These are phyloP conservation scores for Linnemannia elongata DNA, from an alignment of 192 early-diverging fungal species.

Conservation along the genomic window DNA sequence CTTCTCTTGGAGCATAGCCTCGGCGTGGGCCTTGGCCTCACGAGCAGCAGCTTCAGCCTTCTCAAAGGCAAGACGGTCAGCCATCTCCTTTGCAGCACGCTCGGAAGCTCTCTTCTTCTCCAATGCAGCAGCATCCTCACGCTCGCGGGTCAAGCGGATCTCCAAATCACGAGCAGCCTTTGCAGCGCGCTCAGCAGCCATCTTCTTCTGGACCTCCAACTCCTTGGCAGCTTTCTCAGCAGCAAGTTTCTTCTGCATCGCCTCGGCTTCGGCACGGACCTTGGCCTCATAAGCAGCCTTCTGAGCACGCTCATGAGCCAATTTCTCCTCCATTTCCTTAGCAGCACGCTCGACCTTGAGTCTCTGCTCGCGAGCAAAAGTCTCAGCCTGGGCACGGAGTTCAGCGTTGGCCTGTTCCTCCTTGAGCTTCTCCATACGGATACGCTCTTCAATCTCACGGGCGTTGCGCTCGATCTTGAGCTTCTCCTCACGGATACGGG, in stretches of 20 bases:
- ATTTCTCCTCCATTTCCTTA: neutral
- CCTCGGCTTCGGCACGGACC: constrained; percentile 10
- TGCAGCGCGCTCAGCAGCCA: constrained; percentile 9
- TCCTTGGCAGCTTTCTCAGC: constrained; percentile 3
- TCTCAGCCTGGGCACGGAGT: too few relatives aligned
- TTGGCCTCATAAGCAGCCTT: constrained; percentile 13
- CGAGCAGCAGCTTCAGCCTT: constrained; percentile 7
- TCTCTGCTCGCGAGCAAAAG: constrained; percentile 11
- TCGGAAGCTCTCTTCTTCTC: constrained; percentile 18
- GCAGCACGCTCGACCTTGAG: constrained; percentile 28
- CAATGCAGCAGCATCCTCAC: constrained; percentile 15
- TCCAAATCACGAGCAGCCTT: constrained; percentile 19
- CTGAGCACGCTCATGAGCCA: neutral
- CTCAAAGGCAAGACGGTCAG: constrained; percentile 1
- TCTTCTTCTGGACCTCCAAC: constrained; percentile 13
- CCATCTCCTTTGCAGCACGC: neutral
- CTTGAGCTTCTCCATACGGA: too few relatives aligned
- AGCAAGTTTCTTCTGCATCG: neutral
- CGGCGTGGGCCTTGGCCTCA: constrained; percentile 11
- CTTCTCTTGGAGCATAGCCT: constrained; percentile 1
- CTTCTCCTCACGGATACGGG: constrained; percentile 8
- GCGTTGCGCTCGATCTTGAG: constrained; percentile 29
- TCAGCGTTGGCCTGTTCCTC: too few relatives aligned
- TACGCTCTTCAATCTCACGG: too few relatives aligned
- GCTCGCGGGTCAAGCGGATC: constrained; percentile 20